Conservation (phyloP, 768 basidiomycete species). For the Tremella mesenterica region DNA sequence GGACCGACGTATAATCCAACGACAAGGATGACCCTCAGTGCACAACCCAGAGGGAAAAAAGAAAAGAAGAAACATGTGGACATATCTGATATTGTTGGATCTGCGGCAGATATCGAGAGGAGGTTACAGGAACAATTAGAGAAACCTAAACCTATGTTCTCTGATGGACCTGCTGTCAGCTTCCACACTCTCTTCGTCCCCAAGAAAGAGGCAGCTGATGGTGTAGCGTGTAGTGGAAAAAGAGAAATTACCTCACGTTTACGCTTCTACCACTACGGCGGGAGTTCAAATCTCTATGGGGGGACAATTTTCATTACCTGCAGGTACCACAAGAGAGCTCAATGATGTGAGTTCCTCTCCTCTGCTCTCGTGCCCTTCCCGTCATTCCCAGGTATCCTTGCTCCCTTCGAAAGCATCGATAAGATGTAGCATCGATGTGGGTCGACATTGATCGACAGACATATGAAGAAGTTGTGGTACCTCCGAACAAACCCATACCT, state of each 20-base stretch:
- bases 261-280: slow-evolving; percentile 56
- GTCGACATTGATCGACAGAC: too few species aligned
- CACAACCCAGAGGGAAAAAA: slow-evolving; percentile 20
- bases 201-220: not conserved
- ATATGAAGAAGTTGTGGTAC: slow-evolving; percentile 81
- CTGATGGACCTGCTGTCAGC: slow-evolving; percentile 23
- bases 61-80: slow-evolving; percentile 27
- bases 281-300: slow-evolving; percentile 65
- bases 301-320: slow-evolving; percentile 67
- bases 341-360: slow-evolving; percentile 53
- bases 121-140: slow-evolving; percentile 42
- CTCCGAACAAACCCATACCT: slow-evolving; percentile 71
- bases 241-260: slow-evolving; percentile 70
- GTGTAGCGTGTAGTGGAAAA: slow-evolving; percentile 35
- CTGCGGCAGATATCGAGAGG: slow-evolving; percentile 36
- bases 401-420: too few species aligned
- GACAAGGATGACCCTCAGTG: slow-evolving; percentile 14
- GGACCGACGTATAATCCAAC: slow-evolving; percentile 17
- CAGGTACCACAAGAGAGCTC: slow-evolving; percentile 64
- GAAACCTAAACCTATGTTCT: slow-evolving; percentile 33
- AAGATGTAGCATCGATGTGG: too few species aligned
- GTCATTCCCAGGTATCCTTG: too few species aligned
- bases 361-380: not conserved
- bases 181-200: not conserved
- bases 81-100: slow-evolving; percentile 30